A percentile compares a stretch with the other conserved stretches of the same genome.
These are phyloP conservation scores for Elongisporangium prolatum DNA, from an alignment of 352 stramenopile species.

Conservation along the genomic window DNA sequence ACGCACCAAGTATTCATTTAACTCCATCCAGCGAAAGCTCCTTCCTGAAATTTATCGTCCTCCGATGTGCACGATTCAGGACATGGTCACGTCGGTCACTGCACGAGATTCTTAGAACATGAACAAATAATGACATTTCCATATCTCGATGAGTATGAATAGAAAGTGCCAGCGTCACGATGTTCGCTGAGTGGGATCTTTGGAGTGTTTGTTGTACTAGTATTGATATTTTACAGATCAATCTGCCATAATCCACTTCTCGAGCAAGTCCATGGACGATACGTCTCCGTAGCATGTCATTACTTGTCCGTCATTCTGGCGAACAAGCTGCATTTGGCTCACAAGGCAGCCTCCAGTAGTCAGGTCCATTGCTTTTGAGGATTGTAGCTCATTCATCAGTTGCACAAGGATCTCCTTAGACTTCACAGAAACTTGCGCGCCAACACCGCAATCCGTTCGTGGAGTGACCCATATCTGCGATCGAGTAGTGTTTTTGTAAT, in stretches of 20 bases:
- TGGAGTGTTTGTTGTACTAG: background rate
- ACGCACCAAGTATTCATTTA: conserved; percentile 96
- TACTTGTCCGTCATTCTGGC: background rate
- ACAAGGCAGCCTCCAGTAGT: background rate
- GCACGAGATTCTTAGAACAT: conserved; percentile 74
- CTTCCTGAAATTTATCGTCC: conserved; percentile 92
- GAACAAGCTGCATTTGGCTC: background rate
- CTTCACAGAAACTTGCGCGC: background rate
- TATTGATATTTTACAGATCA: background rate
- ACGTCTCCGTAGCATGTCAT: background rate
- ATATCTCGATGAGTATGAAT: conserved; percentile 3
- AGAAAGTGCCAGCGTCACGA: background rate
- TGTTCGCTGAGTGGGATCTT: background rate
- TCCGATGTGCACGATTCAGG: conserved; percentile 86
- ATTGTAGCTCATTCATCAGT: background rate
- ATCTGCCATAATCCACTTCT: background rate
- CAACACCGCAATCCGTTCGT: background rate
- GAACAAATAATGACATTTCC: background rate
- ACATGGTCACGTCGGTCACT: conserved; percentile 89
- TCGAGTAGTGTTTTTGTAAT: background rate
- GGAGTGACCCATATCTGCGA: background rate
- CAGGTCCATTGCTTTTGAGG: background rate
- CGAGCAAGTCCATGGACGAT: background rate
- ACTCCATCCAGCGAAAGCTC: conserved; percentile 94
- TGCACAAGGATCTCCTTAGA: background rate